Base-by-base conservation (phyloP, 108 stramenopile species). In the Craspedostauros australis region DNA sequence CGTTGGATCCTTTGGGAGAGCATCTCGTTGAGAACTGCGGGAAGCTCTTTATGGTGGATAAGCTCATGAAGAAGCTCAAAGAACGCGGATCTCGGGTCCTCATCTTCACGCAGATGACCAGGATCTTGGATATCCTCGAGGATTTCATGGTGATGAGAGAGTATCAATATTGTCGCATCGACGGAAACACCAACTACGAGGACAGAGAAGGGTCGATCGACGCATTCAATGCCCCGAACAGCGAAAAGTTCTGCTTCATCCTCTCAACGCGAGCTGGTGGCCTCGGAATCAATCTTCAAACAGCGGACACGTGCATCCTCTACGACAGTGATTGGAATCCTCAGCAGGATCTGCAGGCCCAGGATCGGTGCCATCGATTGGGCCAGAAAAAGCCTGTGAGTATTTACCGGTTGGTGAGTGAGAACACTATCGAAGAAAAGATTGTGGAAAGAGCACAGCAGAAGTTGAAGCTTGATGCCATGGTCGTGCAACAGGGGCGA, bases 381-480 rank as follows among this genome's bases (percentile, higher is more conserved):
- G 98, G 98, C 0, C 98, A 99, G 62, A 99, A 94, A 66, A 93
- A 91, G 55, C 87, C 91, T 1, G 98, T 99, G 19, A 84, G 64
- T 47, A 87, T 99, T 5, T 99, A 93, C 66, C 93, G 98, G 29
- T 75, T 99, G 33, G 92, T 99, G 6, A 93, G 93, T n/a, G 97
- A 98, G 67, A 91, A 95, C 58, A 97, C 97, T 11, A 86, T 99
- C 22, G 98, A 99, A 73, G 97, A 99, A 69, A 98, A 97, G 65
- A 96, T 99, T 62, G 96, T 99, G 3, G 96, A 99, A 64, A 81
- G 99, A 28, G 99, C 99, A 2, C 96, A 98, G 57, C 88, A 97
- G 54, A 99, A 99, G 72, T 93, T 99, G 14, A 98, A 99, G 52
- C 94, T 99, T 23, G 99, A 99, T 69, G 97, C 98, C 9, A 97